phyloP scores from a whole-genome alignment of 2,329 filamentous ascomycete genomes.

The Berkeleyomyces basicola region DNA sequence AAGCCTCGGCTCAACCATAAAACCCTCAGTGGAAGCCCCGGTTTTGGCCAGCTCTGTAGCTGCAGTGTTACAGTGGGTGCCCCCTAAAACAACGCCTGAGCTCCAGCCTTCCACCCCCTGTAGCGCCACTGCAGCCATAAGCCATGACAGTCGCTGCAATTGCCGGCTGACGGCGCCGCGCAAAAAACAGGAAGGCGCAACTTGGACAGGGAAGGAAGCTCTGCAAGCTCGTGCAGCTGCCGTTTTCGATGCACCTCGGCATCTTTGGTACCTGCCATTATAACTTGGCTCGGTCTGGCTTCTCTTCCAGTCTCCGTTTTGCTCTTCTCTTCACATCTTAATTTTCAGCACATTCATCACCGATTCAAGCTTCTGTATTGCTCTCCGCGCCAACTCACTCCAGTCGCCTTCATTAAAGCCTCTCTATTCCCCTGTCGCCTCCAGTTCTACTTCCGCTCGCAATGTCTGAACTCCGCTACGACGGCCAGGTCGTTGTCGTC shows the following conservation, averaged over 20 bases:
- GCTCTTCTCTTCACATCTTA: not conserved
- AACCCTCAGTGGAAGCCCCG: not conserved
- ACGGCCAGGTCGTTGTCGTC: constrained; percentile 70
- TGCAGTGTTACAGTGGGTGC: not conserved
- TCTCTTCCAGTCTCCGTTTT: not conserved
- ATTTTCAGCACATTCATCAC: not conserved
- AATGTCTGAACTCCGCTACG: constrained; percentile 62
- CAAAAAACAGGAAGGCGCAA: not conserved
- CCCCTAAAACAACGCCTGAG: not conserved
- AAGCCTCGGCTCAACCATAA: constrained; percentile 2
- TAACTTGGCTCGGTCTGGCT: not conserved
- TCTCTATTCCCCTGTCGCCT: not conserved
- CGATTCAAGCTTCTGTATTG: not conserved
- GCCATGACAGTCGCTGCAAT: not conserved
- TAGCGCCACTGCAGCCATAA: not conserved
- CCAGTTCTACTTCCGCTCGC: constrained; percentile 15
- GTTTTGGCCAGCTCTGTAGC: not conserved
- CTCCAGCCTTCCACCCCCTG: not conserved
- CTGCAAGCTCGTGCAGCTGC: not conserved
- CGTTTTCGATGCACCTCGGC: constrained; percentile 1
- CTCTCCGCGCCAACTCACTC: not conserved
- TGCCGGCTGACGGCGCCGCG: not conserved
- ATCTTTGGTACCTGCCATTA: not conserved
- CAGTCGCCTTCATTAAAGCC: not conserved
- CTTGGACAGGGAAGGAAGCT: not conserved